phyloP scores from a whole-genome alignment of 495 filamentous ascomycete species.

The Jackrogersella minutella region DNA sequence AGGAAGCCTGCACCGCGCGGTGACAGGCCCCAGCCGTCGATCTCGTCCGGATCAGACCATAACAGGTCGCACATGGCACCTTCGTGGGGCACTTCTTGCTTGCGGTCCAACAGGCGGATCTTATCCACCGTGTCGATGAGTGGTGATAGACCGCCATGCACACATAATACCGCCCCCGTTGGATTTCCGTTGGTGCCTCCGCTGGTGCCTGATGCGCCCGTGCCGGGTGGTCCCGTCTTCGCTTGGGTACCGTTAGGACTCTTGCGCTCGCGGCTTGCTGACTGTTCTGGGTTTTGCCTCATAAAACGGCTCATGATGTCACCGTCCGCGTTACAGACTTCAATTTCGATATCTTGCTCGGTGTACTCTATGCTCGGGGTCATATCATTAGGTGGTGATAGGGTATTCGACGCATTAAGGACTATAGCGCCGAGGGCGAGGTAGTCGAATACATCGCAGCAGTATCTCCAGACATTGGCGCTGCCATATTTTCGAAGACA shows the following conservation, averaged over 20 bases:
- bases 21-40: constrained; percentile 96
- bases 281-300: constrained; percentile 30
- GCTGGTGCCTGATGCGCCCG: constrained; percentile 73
- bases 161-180: constrained; percentile 89
- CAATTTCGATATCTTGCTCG: constrained; percentile 84
- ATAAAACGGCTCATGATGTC: constrained; percentile 75
- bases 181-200: constrained; percentile 69
- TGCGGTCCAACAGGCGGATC: constrained; percentile 92
- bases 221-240: constrained; percentile 77
- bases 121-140: constrained; percentile 95
- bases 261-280: constrained; percentile 27
- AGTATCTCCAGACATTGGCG: constrained; percentile 98
- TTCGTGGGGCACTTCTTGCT: constrained; percentile 98
- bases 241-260: constrained; percentile 54
- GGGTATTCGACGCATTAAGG: constrained; percentile 80
- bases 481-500: constrained; percentile 96
- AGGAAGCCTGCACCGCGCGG: constrained; percentile 95
- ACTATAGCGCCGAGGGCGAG: constrained; percentile 94
- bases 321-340: constrained; percentile 84
- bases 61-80: constrained; percentile 98
- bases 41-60: constrained; percentile 98
- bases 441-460: constrained; percentile 99
- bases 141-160: constrained; percentile 92
- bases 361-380: constrained; percentile 55
- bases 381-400: constrained; percentile 61